These are phyloP conservation scores for Fibroporia radiculosa DNA, from an alignment of 768 basidiomycete genomes.

Conservation along the genomic window DNA sequence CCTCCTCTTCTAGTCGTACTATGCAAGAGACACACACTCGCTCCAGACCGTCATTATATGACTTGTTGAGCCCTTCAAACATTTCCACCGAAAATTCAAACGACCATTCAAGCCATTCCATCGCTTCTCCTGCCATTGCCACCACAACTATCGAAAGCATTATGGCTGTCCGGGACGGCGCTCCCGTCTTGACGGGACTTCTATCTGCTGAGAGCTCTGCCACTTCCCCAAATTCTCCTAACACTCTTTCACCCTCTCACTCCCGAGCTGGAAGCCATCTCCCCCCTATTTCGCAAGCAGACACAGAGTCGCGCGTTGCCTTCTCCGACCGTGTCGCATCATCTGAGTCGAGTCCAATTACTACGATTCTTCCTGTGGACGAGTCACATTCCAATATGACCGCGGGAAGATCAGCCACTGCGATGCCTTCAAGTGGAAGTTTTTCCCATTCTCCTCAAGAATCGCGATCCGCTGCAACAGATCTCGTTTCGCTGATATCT, in stretches of 20 bases:
- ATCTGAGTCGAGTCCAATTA: background rate
- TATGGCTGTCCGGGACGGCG: background rate
- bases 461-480: background rate
- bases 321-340: too few species aligned
- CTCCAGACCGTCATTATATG: background rate
- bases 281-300: too few species aligned
- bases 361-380: background rate
- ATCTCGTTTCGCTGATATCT: slow-evolving; percentile 3
- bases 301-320: too few species aligned
- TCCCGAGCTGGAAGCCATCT: too few species aligned
- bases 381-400: too few species aligned
- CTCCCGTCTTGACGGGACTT: too few species aligned
- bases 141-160: background rate
- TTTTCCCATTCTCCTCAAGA: background rate
- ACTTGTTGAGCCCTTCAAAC: background rate
- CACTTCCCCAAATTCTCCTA: too few species aligned
- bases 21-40: background rate
- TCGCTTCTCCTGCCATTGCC: background rate
- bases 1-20: slow-evolving; percentile 4
- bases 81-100: too few species aligned
- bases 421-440: background rate
- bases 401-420: background rate
- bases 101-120: background rate
- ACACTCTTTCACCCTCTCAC: too few species aligned
- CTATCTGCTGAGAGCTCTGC: too few species aligned